These are phyloP conservation scores for Cladochytrium replicatum DNA, from an alignment of 192 early-diverging fungal species.

Conservation along the genomic window DNA sequence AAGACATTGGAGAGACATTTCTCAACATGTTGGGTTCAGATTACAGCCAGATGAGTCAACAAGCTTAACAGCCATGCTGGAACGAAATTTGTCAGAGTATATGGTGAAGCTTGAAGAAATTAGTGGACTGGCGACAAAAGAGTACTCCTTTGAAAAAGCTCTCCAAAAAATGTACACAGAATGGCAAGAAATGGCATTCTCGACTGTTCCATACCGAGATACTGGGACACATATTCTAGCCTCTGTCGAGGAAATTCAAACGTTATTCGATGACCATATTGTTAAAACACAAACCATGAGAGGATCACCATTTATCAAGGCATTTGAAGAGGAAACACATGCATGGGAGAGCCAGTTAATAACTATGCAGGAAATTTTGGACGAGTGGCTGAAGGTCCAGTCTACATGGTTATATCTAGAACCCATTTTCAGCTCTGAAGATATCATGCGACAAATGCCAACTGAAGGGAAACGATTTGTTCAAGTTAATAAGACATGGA, in stretches of 20 bases:
- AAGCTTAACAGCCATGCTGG: conserved; percentile 37
- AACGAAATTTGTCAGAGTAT: conserved; percentile 40
- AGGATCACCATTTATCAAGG: conserved; percentile 52
- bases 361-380: conserved; percentile 51
- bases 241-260: conserved; percentile 45
- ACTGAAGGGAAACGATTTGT: conserved; percentile 48
- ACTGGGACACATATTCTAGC: conserved; percentile 50
- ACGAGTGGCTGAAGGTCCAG: conserved; percentile 55
- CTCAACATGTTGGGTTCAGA: conserved; percentile 43
- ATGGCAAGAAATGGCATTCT: conserved; percentile 47
- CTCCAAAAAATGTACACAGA: conserved; percentile 54
- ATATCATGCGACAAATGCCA: conserved; percentile 58
- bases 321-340: conserved; percentile 46
- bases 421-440: conserved; percentile 53
- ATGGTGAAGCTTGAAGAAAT: conserved; percentile 45
- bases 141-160: conserved; percentile 56
- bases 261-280: conserved; percentile 54
- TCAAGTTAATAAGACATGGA: conserved; percentile 52
- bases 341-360: conserved; percentile 41
- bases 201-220: conserved; percentile 44
- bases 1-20: conserved; percentile 52
- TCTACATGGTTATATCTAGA: conserved; percentile 53
- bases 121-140: conserved; percentile 43
- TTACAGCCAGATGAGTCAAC: conserved; percentile 55
- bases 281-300: conserved; percentile 55